phyloP scores from a whole-genome alignment of 1,284 basidiomycete species.

The Melampsora larici-populina region DNA sequence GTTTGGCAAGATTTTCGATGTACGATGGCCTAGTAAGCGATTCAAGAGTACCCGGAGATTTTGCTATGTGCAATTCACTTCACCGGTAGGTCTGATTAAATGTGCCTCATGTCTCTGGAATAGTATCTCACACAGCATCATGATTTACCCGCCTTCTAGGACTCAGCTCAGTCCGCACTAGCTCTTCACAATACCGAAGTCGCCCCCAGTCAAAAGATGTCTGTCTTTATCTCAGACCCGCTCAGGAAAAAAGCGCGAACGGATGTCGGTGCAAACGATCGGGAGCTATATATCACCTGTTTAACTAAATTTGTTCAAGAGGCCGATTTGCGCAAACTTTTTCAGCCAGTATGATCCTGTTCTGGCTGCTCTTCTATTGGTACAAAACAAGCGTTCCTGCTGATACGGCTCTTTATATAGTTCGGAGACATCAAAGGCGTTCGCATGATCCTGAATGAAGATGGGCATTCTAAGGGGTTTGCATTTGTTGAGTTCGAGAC shows the following conservation, averaged over 20 bases:
- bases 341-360: slow-evolving; percentile 62
- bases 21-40: slow-evolving; percentile 97
- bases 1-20: slow-evolving; percentile 87
- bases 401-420: slow-evolving; percentile 61
- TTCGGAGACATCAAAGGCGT: slow-evolving; percentile 77
- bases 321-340: slow-evolving; percentile 70
- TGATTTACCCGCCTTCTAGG: slow-evolving; percentile 55
- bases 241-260: slow-evolving; percentile 78
- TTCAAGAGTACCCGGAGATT: slow-evolving; percentile 86
- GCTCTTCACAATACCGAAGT: slow-evolving; percentile 73
- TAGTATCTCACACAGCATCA: background rate
- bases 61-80: slow-evolving; percentile 87
- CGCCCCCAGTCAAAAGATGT: slow-evolving; percentile 62
- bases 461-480: slow-evolving; percentile 74
- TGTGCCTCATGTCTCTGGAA: background rate
- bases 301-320: slow-evolving; percentile 71
- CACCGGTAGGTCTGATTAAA: slow-evolving; percentile 62
- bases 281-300: slow-evolving; percentile 80
- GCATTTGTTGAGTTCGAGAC: slow-evolving; percentile 88
- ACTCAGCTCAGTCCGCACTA: slow-evolving; percentile 71
- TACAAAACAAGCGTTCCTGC: slow-evolving; percentile 63
- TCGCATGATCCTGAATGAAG: slow-evolving; percentile 69
- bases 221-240: slow-evolving; percentile 85
- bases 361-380: slow-evolving; percentile 12
- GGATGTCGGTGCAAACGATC: slow-evolving; percentile 72